These are phyloP conservation scores for Penicillium sp. DNA, from an alignment of 2,329 filamentous ascomycete species.

Conservation along the genomic window DNA sequence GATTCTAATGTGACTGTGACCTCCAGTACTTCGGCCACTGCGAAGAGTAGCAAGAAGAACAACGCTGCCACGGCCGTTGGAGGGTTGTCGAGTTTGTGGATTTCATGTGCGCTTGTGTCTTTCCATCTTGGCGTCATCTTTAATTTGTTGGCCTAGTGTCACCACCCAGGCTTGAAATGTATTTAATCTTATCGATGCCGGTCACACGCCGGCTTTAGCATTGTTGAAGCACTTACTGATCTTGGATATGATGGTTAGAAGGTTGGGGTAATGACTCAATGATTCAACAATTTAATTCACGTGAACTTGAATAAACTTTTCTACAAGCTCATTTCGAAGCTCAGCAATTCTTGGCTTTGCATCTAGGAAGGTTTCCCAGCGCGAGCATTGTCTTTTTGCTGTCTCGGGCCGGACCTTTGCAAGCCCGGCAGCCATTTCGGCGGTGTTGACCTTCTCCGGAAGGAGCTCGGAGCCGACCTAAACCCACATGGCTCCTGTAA, in stretches of 20 bases:
- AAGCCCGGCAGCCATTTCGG: background rate
- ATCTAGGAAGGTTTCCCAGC: background rate
- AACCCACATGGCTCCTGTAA: background rate
- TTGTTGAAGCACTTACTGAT: background rate
- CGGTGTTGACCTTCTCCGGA: background rate
- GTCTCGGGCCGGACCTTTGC: background rate
- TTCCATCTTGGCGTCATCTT: background rate
- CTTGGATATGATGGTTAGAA: background rate
- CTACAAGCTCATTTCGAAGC: no score
- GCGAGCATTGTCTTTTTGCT: background rate
- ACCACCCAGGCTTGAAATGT: background rate
- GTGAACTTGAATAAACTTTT: background rate
- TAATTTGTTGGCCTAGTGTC: background rate
- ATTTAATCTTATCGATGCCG: background rate
- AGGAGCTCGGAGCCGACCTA: background rate
- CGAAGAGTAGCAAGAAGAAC: background rate
- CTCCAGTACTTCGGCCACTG: background rate
- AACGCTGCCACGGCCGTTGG: background rate
- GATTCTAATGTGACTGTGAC: background rate
- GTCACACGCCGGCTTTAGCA: background rate
- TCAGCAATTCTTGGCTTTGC: background rate
- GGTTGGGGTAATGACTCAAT: background rate
- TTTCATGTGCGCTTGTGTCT: background rate
- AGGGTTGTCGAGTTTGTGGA: background rate
- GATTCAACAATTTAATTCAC: background rate